Evolutionary conservation across 2,329 filamentous ascomycete genomes (phyloP), one percentile per base, ranked within the genome.

Genomic region (Biscogniauxia sp.): DNA sequence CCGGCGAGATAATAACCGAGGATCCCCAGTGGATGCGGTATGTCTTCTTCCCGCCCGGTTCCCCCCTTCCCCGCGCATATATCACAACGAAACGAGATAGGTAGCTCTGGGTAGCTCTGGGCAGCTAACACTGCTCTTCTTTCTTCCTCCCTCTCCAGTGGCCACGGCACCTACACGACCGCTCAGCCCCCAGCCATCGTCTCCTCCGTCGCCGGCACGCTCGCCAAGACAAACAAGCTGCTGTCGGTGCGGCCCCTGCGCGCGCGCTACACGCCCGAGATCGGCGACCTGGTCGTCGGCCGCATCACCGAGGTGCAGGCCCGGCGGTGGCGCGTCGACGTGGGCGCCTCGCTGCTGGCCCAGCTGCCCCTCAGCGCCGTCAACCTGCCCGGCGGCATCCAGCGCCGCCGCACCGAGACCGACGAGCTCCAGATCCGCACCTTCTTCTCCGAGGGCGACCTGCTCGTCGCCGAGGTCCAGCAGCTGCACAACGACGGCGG

Each of bases 1-100:
- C 94, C 0, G 95, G 94, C 71, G 91, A 96, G 73, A 79, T 90
- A 62, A 91, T 98, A 69, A 97, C 94, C 11, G 85, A 88, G 66
- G 93, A 97, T 76, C 84, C 92, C n/a, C 93, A 97, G 81, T 98
- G 92, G 92, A 98, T 98, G 94, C 87, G 87, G 85, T 87, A 77
- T 56, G 79, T 65, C 41, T 49, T 11, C 23, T 20, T 54, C 19
- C 9, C 23, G 26, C 17, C 57, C 23, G 50, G 41, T 5, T 19
- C 26, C 23, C 8, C 15, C 17, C 11, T n/a, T n/a, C n/a, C n/a
- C n/a, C n/a, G n/a, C n/a, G n/a, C n/a, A n/a, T n/a, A n/a, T n/a
- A n/a, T n/a, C 20, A 59, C 51, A 62, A 54, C 26, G 11, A 13
- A 28, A 28, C 26, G 5, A 28, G 5, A 28, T 5, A 28, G 28